A percentile compares a stretch with the other conserved stretches of the same genome.
Conservation (phyloP, 495 filamentous ascomycete genomes). For the Annulohypoxylon stygium region DNA sequence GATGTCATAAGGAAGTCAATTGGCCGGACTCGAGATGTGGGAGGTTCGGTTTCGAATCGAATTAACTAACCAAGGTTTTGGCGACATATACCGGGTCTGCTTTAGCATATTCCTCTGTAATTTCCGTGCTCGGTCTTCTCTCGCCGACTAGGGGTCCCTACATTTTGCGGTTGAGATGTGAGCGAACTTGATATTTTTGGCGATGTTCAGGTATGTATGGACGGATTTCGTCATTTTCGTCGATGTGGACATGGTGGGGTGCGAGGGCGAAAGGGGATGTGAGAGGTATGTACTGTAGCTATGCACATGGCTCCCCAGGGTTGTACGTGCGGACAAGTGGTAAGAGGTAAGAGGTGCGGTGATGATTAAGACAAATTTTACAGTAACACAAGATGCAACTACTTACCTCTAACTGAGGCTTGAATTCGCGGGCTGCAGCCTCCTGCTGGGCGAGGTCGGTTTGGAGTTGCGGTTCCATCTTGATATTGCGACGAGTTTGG, state of each 20-base stretch:
- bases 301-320: constrained; percentile 12
- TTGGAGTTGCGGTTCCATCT: constrained; percentile 57
- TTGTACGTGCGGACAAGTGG: background rate
- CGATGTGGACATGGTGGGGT: constrained; percentile 1
- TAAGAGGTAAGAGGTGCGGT: background rate
- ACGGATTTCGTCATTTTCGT: constrained; percentile 1
- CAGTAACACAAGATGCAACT: constrained; percentile 18
- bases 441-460: constrained; percentile 66
- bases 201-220: background rate
- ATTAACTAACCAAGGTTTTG: constrained; percentile 82
- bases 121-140: constrained; percentile 79
- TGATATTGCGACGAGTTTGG: constrained; percentile 44
- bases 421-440: constrained; percentile 71
- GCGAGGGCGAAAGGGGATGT: background rate
- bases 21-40: constrained; percentile 16
- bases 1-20: constrained; percentile 35
- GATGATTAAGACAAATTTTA: background rate
- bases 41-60: constrained; percentile 13
- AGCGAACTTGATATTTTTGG: constrained; percentile 13
- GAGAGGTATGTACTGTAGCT: background rate
- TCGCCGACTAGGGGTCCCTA: constrained; percentile 88
- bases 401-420: constrained; percentile 74
- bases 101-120: constrained; percentile 90
- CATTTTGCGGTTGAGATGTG: constrained; percentile 44
- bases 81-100: constrained; percentile 86